A percentile compares a stretch with the other conserved stretches of the same genome.
phyloP scores from a whole-genome alignment of 352 stramenopile genomes.

The Halophytophthora batemanensis region DNA sequence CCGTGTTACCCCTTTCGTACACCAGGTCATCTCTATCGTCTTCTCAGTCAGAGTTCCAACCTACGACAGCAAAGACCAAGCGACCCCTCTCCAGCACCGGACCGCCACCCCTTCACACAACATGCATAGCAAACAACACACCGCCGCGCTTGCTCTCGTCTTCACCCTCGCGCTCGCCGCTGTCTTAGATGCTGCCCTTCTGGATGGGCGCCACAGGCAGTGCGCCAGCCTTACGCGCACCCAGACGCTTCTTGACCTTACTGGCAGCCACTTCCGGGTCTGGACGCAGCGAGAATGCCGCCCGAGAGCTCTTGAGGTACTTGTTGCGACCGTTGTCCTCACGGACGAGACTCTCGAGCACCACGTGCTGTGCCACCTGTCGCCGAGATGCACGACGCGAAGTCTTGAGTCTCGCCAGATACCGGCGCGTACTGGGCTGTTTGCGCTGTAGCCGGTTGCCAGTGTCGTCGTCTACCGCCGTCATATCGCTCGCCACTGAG shows the following conservation, averaged over 20 bases:
- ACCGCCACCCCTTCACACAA: background rate
- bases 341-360: conserved; percentile 77
- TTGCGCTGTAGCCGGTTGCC: conserved; percentile 63
- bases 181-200: conserved; percentile 61
- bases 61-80: too few relatives aligned
- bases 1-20: background rate
- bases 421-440: conserved; percentile 75
- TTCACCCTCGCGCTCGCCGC: background rate
- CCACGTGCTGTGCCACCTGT: conserved; percentile 66
- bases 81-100: background rate
- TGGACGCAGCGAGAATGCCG: conserved; percentile 66
- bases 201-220: conserved; percentile 63
- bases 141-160: background rate
- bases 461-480: conserved; percentile 46
- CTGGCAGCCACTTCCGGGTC: conserved; percentile 69
- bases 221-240: conserved; percentile 56
- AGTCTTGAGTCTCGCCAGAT: conserved; percentile 76
- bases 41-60: too few relatives aligned
- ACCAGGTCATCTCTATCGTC: too few relatives aligned
- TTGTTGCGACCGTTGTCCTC: conserved; percentile 79
- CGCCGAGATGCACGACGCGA: conserved; percentile 58
- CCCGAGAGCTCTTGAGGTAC: conserved; percentile 80
- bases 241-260: conserved; percentile 77
- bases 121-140: background rate
- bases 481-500: conserved; percentile 24